Evolutionary conservation across 78 protist genomes (phyloP).

Genomic region (Dictyostelium citrinum): DNA sequence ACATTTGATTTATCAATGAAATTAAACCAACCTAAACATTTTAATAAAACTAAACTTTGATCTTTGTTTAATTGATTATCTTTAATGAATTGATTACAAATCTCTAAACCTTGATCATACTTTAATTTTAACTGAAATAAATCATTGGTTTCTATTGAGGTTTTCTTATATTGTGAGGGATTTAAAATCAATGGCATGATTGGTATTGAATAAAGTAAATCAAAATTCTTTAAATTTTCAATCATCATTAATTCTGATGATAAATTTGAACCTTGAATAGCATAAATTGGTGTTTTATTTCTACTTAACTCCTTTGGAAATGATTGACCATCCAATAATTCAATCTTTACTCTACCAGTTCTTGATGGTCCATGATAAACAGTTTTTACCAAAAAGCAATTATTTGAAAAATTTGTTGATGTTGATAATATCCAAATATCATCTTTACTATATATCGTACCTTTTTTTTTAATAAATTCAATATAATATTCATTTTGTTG

Average conservation of each 20-base stretch:
- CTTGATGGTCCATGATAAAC: conserved; percentile 62
- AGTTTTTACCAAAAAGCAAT: conserved; percentile 19
- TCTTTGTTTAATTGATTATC: conserved; percentile 43
- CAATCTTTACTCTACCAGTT: conserved; percentile 22
- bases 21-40: conserved; percentile 58
- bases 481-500: not conserved
- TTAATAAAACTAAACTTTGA: conserved; percentile 28
- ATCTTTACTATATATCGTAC: conserved; percentile 56
- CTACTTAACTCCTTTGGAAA: not conserved
- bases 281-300: conserved; percentile 6
- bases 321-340: not conserved
- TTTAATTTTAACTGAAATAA: not conserved
- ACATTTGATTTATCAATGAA: not conserved
- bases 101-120: not conserved
- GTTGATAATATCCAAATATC: conserved; percentile 74
- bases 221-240: conserved; percentile 12
- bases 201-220: not conserved
- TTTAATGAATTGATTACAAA: conserved; percentile 6
- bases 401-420: conserved; percentile 21
- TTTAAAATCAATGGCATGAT: not conserved
- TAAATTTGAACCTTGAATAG: conserved; percentile 52
- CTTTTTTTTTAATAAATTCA: conserved; percentile 28
- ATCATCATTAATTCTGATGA: conserved; percentile 59
- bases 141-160: not conserved
- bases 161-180: not conserved